These are phyloP conservation scores for Podaxis sp. DNA, from an alignment of 768 basidiomycete genomes.

Conservation along the genomic window DNA sequence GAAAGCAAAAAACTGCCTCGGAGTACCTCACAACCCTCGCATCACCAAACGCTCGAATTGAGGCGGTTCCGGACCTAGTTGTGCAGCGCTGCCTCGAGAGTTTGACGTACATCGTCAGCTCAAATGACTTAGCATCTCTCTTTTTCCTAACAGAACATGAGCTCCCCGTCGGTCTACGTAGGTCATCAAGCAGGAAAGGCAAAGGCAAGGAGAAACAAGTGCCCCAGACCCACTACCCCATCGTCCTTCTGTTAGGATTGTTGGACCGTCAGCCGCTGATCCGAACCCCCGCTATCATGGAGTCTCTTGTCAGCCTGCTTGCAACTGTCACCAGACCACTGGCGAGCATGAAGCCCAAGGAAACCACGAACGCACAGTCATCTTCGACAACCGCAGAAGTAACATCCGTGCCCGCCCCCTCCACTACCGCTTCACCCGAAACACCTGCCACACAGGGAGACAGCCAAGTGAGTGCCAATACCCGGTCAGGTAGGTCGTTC, in stretches of 20 bases:
- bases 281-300: slow-evolving; percentile 86
- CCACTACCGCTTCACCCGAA: slow-evolving; percentile 12
- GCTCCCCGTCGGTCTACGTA: slow-evolving; percentile 71
- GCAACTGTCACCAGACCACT: slow-evolving; percentile 88
- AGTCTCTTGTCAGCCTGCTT: slow-evolving; percentile 84
- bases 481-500: slow-evolving; percentile 7
- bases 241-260: slow-evolving; percentile 83
- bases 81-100: slow-evolving; percentile 94
- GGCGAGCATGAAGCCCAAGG: slow-evolving; percentile 44
- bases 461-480: not conserved
- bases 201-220: slow-evolving; percentile 91
- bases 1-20: slow-evolving; percentile 63
- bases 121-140: slow-evolving; percentile 78
- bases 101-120: slow-evolving; percentile 78
- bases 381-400: slow-evolving; percentile 19
- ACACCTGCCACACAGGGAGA: slow-evolving; percentile 1
- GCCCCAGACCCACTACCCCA: slow-evolving; percentile 82
- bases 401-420: slow-evolving; percentile 15
- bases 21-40: slow-evolving; percentile 50
- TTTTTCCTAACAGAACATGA: slow-evolving; percentile 98
- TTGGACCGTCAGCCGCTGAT: slow-evolving; percentile 85
- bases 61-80: slow-evolving; percentile 87
- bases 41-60: slow-evolving; percentile 54
- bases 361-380: slow-evolving; percentile 23
- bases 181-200: slow-evolving; percentile 72